These are phyloP conservation scores for Salvia rosmarinus DNA, from an alignment of 257 asterid genomes.

Conservation along the genomic window DNA sequence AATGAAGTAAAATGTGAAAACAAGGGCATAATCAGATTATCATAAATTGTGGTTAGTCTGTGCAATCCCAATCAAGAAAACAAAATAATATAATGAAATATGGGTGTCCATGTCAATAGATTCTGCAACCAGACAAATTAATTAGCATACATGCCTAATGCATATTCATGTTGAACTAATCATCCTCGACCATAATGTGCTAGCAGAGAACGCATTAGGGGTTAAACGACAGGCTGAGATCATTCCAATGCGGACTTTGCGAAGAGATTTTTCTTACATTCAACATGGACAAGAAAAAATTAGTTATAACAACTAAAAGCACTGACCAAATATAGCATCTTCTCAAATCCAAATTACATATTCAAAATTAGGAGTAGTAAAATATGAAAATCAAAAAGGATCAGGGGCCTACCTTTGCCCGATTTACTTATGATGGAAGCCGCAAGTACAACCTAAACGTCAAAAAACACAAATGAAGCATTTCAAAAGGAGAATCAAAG, in stretches of 20 bases:
- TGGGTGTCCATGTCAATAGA: not conserved
- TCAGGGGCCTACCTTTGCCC: constrained; percentile 71
- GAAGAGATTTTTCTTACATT: not conserved
- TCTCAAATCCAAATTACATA: not conserved
- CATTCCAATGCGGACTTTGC: not conserved
- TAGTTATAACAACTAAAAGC: not conserved
- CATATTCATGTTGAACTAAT: constrained; percentile 1
- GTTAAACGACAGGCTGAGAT: not conserved
- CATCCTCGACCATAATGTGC: not conserved
- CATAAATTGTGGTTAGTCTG: not conserved
- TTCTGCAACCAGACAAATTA: not conserved
- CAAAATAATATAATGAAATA: not conserved
- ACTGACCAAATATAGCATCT: constrained; percentile 1
- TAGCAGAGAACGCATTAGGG: not conserved
- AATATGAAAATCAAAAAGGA: not conserved
- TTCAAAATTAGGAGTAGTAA: constrained; percentile 6
- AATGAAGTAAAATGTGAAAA: not conserved
- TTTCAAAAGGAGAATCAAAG: not conserved
- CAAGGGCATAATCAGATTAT: not conserved
- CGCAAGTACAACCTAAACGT: constrained; percentile 79
- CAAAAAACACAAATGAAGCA: constrained; percentile 8
- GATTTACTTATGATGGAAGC: constrained; percentile 85
- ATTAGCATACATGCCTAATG: not conserved
- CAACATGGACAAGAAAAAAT: not conserved
- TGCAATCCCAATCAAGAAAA: not conserved